Conservation (phyloP, 2,329 filamentous ascomycete species). For the Talaromyces sp. region DNA sequence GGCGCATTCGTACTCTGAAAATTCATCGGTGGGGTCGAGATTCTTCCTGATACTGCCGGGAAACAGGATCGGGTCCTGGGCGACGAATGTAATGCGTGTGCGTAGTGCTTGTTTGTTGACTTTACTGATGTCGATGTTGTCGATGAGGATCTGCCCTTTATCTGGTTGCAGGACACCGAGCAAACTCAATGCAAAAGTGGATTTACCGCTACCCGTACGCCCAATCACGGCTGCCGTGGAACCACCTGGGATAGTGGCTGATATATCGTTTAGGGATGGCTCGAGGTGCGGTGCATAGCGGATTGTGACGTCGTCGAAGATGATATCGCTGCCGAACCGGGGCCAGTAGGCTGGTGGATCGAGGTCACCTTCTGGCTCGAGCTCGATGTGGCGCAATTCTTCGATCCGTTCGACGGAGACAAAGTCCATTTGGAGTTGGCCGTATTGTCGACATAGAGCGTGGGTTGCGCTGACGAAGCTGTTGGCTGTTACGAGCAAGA, state of each 20-base stretch:
- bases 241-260: slow-evolving; percentile 71
- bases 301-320: slow-evolving; percentile 73
- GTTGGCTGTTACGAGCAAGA: slow-evolving; percentile 70
- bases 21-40: slow-evolving; percentile 58
- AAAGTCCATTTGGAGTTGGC: slow-evolving; percentile 85
- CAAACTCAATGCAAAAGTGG: slow-evolving; percentile 63
- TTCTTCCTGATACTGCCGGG: slow-evolving; percentile 60
- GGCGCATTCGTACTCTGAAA: slow-evolving; percentile 53
- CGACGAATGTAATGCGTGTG: slow-evolving; percentile 61
- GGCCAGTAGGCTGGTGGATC: slow-evolving; percentile 76
- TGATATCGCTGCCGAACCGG: slow-evolving; percentile 64
- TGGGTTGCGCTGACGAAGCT: slow-evolving; percentile 65
- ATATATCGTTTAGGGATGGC: slow-evolving; percentile 64
- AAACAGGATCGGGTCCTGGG: slow-evolving; percentile 65
- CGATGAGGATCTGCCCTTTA: slow-evolving; percentile 56
- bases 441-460: slow-evolving; percentile 72
- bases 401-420: slow-evolving; percentile 84
- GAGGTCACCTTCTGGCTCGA: slow-evolving; percentile 65
- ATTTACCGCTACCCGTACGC: slow-evolving; percentile 76
- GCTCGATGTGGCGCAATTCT: slow-evolving; percentile 72
- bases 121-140: slow-evolving; percentile 57
- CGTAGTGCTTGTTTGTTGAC: slow-evolving; percentile 59
- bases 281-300: slow-evolving; percentile 75
- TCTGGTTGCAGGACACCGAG: slow-evolving; percentile 55
- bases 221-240: slow-evolving; percentile 77